Evolutionary conservation across 2,329 filamentous ascomycete species (phyloP).

Genomic region (Alternaria infectoria): DNA sequence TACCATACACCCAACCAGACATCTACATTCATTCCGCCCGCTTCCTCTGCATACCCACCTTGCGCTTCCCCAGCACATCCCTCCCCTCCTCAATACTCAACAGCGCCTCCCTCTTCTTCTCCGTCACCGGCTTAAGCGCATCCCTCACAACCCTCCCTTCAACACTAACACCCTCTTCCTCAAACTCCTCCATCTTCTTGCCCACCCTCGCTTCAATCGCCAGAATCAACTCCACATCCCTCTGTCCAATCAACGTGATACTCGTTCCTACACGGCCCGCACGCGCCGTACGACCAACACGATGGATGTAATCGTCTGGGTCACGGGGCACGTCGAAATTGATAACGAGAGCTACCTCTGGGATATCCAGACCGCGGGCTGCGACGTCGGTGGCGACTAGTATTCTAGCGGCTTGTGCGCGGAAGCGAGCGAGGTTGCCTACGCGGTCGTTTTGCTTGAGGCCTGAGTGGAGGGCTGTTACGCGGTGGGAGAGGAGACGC

Average conservation of each 20-base stretch:
- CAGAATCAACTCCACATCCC: constrained; percentile 88
- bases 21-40: constrained; percentile 11
- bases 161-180: constrained; percentile 91
- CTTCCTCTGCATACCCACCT: constrained; percentile 49
- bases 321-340: constrained; percentile 98
- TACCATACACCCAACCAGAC: accelerated
- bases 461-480: constrained; percentile 88
- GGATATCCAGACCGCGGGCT: constrained; percentile 92
- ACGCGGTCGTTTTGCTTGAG: constrained; percentile 85
- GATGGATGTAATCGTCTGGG: constrained; percentile 96
- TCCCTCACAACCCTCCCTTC: constrained; percentile 87
- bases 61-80: constrained; percentile 86
- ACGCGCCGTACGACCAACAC: constrained; percentile 92
- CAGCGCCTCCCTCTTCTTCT: constrained; percentile 92
- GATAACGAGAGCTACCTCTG: constrained; percentile 85
- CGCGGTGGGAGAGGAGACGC: constrained; percentile 82
- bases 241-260: constrained; percentile 88
- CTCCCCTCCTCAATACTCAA: constrained; percentile 90
- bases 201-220: constrained; percentile 88
- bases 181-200: constrained; percentile 79
- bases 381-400: constrained; percentile 96
- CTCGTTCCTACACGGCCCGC: constrained; percentile 83
- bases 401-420: constrained; percentile 84
- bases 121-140: constrained; percentile 85
- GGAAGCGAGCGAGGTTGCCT: constrained; percentile 88